phyloP scores from a whole-genome alignment of 106 monocot species.

The Ottelia alismoides region DNA sequence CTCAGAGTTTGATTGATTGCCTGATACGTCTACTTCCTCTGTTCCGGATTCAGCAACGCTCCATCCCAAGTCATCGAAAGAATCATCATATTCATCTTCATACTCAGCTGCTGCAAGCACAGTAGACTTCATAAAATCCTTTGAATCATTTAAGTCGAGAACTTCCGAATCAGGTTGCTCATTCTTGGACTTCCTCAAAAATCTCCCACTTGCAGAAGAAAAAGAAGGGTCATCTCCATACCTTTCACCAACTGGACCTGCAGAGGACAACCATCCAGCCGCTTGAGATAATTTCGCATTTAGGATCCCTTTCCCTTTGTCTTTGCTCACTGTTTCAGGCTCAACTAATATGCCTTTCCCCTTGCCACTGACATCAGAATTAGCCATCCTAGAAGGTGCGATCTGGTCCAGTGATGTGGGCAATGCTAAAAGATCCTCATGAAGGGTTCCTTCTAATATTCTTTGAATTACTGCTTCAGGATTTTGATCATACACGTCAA shows the following conservation, averaged over 20 bases:
- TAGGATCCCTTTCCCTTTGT: slow-evolving; percentile 78
- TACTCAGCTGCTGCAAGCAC: slow-evolving; percentile 57
- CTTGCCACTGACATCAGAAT: slow-evolving; percentile 4
- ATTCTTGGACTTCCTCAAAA: slow-evolving; percentile 44
- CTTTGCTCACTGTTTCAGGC: slow-evolving; percentile 10
- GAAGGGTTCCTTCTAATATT: slow-evolving; percentile 90
- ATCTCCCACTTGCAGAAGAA: slow-evolving; percentile 40
- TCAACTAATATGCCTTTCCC: slow-evolving; percentile 9
- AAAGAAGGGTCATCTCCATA: slow-evolving; percentile 18
- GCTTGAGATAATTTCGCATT: slow-evolving; percentile 23
- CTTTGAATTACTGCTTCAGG: slow-evolving; percentile 88
- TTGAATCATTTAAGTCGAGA: slow-evolving; percentile 45
- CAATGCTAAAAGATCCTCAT: slow-evolving; percentile 59
- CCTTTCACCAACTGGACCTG: slow-evolving; percentile 1
- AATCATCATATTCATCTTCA: slow-evolving; percentile 97
- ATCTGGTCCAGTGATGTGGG: slow-evolving; percentile 60
- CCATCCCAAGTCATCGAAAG: slow-evolving; percentile 86
- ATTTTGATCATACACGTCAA: slow-evolving; percentile 76
- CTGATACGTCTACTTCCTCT: slow-evolving; percentile 41
- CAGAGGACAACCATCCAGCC: slow-evolving; percentile 3
- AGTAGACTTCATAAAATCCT: slow-evolving; percentile 36
- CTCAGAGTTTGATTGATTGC: background rate
- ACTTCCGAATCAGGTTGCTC: slow-evolving; percentile 19
- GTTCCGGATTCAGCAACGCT: slow-evolving; percentile 59
- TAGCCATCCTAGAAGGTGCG: slow-evolving; percentile 11